These are phyloP conservation scores for Neurospora sublineolata DNA, from an alignment of 495 filamentous ascomycete genomes.

Conservation along the genomic window DNA sequence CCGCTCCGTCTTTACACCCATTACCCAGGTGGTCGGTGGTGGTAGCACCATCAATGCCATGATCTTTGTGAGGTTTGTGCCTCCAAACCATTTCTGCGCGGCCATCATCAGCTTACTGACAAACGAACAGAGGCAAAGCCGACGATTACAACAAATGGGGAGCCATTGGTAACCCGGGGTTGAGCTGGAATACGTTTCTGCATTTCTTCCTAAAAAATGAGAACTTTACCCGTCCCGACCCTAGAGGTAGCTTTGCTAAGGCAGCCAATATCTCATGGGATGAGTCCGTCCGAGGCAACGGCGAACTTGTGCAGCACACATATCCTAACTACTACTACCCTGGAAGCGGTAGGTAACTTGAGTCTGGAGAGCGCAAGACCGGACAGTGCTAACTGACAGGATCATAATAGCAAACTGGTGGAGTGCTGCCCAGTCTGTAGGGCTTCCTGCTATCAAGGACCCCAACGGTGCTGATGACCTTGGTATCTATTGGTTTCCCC, in stretches of 20 bases:
- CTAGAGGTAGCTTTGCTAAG: constrained; percentile 12
- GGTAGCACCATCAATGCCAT: constrained; percentile 33
- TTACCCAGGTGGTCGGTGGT: constrained; percentile 30
- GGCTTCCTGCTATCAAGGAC: constrained; percentile 23
- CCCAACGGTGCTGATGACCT: constrained; percentile 18
- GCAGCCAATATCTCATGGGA: constrained; percentile 30
- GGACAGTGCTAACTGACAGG: neutral
- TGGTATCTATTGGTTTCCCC: constrained; percentile 27
- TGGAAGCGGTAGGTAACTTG: constrained; percentile 4
- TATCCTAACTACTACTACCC: constrained; percentile 33
- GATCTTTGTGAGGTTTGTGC: constrained; percentile 23
- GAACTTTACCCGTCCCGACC: constrained; percentile 16
- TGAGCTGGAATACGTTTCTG: constrained; percentile 48
- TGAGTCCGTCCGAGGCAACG: constrained; percentile 22
- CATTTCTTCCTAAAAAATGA: constrained; percentile 46
- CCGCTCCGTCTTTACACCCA: constrained; percentile 9
- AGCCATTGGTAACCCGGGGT: constrained; percentile 46
- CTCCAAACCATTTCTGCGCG: neutral
- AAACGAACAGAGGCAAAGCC: constrained; percentile 19
- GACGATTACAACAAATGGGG: constrained; percentile 50
- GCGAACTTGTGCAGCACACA: constrained; percentile 29
- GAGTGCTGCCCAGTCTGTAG: constrained; percentile 19
- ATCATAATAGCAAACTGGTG: constrained; percentile 15
- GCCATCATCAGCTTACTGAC: neutral
- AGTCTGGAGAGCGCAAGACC: neutral